Evolutionary conservation across 495 filamentous ascomycete genomes (phyloP), one percentile per base, ranked within the genome.

Genomic region (Apodospora peruviana): DNA sequence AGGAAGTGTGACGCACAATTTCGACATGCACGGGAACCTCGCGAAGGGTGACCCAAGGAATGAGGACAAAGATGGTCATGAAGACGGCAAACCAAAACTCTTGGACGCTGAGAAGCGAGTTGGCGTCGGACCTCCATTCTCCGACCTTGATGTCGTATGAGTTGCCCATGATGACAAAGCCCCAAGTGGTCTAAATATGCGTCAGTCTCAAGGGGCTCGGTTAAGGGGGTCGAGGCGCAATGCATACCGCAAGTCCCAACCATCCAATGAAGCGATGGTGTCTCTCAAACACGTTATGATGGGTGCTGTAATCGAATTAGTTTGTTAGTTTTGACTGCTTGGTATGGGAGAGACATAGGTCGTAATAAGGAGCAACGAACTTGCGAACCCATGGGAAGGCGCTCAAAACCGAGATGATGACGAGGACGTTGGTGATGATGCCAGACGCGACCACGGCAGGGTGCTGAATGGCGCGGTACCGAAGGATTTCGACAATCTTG

Each of bases 301-400:
- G 55, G 50, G 57, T 56, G 47, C 66, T 67, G 25, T 2, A 4
- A 37, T 16, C 17, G 24, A 7, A 11, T 17, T 23, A 17, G n/a
- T 17, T n/a, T 22, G 23, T n/a, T 27, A 9, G 17, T 12, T 4
- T n/a, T 16, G 9, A 16, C 5, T 9, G 10, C n/a, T n/a, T n/a
- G n/a, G n/a, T 21, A 21, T n/a, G 20, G 34, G 11, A 20, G n/a
- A 20, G 12, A 18, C 5, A 25, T 25, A 8, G 10, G 20, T n/a
- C n/a, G 27, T 4, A 43, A 25, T 32, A 39, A 35, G 29, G 22
- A 22, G 34, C 5, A 1, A 65, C 66, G 57, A n/a, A 72, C 68
- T 73, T 73, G 36, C 69, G 59, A 35, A 71, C 59, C 69, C 69
- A 73, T n/a, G 69, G 69, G 48, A 67, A 69, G 17, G 69, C 69